Conservation (phyloP, 192 early-diverging fungal species). For the Umbelopsis ramanniana region DNA sequence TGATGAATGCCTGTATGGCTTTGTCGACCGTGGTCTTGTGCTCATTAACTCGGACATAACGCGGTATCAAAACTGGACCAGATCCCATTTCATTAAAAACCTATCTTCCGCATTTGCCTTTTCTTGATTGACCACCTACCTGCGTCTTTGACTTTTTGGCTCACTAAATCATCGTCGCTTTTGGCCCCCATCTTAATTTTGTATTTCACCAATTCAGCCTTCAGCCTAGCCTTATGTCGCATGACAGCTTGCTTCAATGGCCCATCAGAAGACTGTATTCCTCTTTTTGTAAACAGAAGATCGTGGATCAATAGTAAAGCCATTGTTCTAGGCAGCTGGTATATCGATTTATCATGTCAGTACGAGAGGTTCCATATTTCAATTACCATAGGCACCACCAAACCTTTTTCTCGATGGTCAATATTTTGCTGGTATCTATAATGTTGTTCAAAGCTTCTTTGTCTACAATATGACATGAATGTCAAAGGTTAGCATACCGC, state of each 20-base stretch:
- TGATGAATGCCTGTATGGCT: conserved; percentile 63
- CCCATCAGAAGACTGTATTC: conserved; percentile 63
- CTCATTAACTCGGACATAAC: conserved; percentile 92
- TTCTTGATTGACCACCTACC: conserved; percentile 27
- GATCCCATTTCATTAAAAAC: not conserved
- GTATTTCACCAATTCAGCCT: conserved; percentile 76
- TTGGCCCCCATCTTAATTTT: conserved; percentile 70
- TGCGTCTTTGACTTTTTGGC: conserved; percentile 52
- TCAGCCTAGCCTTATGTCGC: conserved; percentile 70
- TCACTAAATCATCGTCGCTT: conserved; percentile 77
- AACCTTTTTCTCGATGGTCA: conserved; percentile 57
- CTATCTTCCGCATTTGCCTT: too few species aligned
- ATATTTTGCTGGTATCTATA: conserved; percentile 52
- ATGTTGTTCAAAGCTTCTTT: conserved; percentile 53
- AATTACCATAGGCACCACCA: too few species aligned
- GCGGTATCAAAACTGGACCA: conserved; percentile 63
- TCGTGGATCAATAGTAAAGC: conserved; percentile 81
- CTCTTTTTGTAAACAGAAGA: conserved; percentile 76
- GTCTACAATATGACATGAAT: conserved; percentile 39
- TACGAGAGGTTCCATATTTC: too few species aligned
- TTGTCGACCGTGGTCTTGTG: conserved; percentile 71
- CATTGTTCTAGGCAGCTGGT: conserved; percentile 31
- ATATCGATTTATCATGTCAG: conserved; percentile 7
- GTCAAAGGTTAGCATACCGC: not conserved
- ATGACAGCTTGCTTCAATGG: conserved; percentile 69